phyloP scores from a whole-genome alignment of 169 alveolate species.

The Theileria annulata region DNA sequence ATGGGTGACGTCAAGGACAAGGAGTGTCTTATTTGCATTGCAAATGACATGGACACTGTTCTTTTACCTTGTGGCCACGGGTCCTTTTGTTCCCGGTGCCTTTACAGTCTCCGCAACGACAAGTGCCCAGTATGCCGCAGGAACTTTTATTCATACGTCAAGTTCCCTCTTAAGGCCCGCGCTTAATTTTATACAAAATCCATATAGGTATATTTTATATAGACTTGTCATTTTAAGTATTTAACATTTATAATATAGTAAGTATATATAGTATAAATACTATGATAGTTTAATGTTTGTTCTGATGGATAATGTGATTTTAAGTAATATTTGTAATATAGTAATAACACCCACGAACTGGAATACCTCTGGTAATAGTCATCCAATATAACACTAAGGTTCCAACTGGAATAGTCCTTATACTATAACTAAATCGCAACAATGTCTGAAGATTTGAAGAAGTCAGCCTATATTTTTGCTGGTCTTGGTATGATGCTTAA shows the following conservation, averaged over 20 bases:
- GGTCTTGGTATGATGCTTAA: too few relatives aligned
- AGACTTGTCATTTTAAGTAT: conserved; percentile 10
- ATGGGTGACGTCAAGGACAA: conserved; percentile 69
- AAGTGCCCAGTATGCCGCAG: conserved; percentile 78
- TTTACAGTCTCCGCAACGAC: conserved; percentile 69
- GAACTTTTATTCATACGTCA: conserved; percentile 43
- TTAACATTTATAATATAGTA: conserved; percentile 13
- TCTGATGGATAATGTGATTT: too few relatives aligned
- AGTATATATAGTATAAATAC: too few relatives aligned
- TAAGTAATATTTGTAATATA: not conserved
- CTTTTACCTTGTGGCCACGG: conserved; percentile 76
- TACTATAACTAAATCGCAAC: too few relatives aligned
- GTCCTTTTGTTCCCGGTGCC: conserved; percentile 74
- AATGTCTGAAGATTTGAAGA: too few relatives aligned
- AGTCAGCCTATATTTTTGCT: too few relatives aligned
- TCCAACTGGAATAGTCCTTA: too few relatives aligned
- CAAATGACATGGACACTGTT: conserved; percentile 73
- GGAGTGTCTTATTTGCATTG: conserved; percentile 75
- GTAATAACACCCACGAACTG: too few relatives aligned
- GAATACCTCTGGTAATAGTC: too few relatives aligned
- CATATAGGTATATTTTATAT: too few relatives aligned
- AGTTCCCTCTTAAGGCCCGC: conserved; percentile 33
- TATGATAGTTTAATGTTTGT: too few relatives aligned
- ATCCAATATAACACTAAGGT: too few relatives aligned
- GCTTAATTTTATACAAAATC: not conserved